A percentile compares a stretch with the other conserved stretches of the same genome.
These are phyloP conservation scores for Achaetomiella virescens DNA, from an alignment of 495 filamentous ascomycete genomes.

Conservation along the genomic window DNA sequence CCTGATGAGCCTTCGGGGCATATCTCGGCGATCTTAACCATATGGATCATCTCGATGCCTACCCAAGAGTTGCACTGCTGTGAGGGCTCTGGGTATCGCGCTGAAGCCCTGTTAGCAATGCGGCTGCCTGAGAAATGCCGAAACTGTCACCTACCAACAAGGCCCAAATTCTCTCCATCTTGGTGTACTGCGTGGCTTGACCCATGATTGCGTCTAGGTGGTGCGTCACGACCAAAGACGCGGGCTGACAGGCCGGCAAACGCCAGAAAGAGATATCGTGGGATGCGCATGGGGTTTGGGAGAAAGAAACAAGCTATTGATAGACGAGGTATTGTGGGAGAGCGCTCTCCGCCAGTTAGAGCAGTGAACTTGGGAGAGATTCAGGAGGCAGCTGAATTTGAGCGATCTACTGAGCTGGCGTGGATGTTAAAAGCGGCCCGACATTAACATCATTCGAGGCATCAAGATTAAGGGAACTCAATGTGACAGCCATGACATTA, in stretches of 20 bases:
- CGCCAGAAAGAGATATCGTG: conserved; percentile 12
- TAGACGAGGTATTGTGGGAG: not conserved
- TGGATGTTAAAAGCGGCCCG: conserved; percentile 9
- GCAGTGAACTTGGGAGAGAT: not conserved
- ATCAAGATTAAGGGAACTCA: conserved; percentile 21
- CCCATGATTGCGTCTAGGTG: conserved; percentile 19
- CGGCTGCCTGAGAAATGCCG: not conserved
- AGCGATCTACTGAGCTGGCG: too few species aligned
- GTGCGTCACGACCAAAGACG: conserved; percentile 12
- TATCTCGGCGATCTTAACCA: conserved; percentile 28
- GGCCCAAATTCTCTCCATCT: conserved; percentile 10
- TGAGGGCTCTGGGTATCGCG: conserved; percentile 17
- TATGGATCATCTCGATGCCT: conserved; percentile 35
- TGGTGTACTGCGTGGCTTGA: conserved; percentile 19
- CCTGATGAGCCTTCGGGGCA: conserved; percentile 29
- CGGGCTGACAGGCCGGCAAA: conserved; percentile 16
- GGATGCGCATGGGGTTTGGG: conserved; percentile 15
- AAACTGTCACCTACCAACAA: conserved; percentile 16
- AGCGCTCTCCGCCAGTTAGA: not conserved
- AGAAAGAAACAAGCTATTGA: conserved; percentile 4
- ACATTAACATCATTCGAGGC: not conserved
- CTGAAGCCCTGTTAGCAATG: conserved; percentile 24
- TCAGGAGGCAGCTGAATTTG: not conserved
- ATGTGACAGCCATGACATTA: conserved; percentile 18
- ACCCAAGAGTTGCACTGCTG: conserved; percentile 28